phyloP scores from a whole-genome alignment of 352 stramenopile species.

The Pythium rhizo-oryzae region DNA sequence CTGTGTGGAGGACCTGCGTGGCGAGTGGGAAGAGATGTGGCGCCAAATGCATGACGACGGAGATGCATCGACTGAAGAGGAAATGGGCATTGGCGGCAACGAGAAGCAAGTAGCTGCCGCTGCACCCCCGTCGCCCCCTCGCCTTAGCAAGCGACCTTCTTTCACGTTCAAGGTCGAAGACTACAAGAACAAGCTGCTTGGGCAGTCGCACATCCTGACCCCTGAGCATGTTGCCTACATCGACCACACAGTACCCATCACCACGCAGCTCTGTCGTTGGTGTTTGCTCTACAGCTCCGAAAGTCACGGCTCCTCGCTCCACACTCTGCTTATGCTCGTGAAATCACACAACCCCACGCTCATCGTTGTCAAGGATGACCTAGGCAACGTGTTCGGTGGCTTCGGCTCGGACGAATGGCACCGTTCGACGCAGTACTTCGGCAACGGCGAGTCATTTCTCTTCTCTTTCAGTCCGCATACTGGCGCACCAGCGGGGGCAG shows the following conservation, averaged over 20 bases:
- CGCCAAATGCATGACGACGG: slow-evolving; percentile 40
- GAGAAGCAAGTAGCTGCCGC: background rate
- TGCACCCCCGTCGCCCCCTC: slow-evolving; percentile 38
- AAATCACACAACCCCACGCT: slow-evolving; percentile 79
- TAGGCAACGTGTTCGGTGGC: slow-evolving; percentile 81
- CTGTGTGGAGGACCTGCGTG: slow-evolving; percentile 61
- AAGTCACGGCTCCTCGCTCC: slow-evolving; percentile 71
- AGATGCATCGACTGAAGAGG: slow-evolving; percentile 38
- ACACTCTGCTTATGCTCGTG: slow-evolving; percentile 68
- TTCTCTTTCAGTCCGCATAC: slow-evolving; percentile 73
- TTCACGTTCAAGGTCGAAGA: slow-evolving; percentile 65
- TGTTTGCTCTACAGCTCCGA: slow-evolving; percentile 83
- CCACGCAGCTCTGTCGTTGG: slow-evolving; percentile 81
- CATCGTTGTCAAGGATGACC: slow-evolving; percentile 78
- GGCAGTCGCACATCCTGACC: slow-evolving; percentile 70
- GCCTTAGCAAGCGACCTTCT: slow-evolving; percentile 50
- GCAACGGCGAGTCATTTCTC: slow-evolving; percentile 88
- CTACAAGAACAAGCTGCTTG: slow-evolving; percentile 77
- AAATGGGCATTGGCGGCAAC: background rate
- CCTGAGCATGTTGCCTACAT: slow-evolving; percentile 70
- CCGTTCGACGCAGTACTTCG: slow-evolving; percentile 85
- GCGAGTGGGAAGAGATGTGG: slow-evolving; percentile 67
- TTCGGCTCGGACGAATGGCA: slow-evolving; percentile 84
- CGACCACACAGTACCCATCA: slow-evolving; percentile 75
- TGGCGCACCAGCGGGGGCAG: slow-evolving; percentile 1